These are phyloP conservation scores for Aureobasidium zeae DNA, from an alignment of 2,329 filamentous ascomycete species.

Conservation along the genomic window DNA sequence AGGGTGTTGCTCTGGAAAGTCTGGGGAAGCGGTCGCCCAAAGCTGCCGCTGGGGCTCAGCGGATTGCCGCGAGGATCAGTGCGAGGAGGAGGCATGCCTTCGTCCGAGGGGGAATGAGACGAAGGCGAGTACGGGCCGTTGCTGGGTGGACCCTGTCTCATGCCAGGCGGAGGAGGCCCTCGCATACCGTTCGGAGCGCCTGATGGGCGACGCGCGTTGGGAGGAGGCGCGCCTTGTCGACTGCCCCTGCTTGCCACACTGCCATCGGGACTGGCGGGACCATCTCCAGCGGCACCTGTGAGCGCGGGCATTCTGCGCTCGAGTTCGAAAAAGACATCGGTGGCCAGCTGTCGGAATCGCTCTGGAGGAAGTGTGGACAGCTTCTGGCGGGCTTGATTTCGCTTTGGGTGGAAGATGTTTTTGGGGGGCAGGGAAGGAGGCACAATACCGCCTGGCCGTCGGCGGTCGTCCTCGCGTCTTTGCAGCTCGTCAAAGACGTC, in stretches of 20 bases:
- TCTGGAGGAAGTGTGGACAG: conserved; percentile 79
- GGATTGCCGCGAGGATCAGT: conserved; percentile 20
- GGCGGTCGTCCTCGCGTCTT: conserved; percentile 62
- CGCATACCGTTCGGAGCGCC: conserved; percentile 23
- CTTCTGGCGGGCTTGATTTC: conserved; percentile 94
- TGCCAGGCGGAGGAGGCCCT: conserved; percentile 19
- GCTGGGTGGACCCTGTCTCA: conserved; percentile 9
- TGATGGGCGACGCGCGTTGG: conserved; percentile 32
- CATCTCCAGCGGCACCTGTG: conserved; percentile 56
- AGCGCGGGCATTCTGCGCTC: conserved; percentile 85
- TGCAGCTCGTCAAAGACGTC: conserved; percentile 95
- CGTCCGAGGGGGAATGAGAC: conserved; percentile 35
- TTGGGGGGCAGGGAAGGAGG: conserved; percentile 75
- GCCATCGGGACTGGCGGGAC: conserved; percentile 57
- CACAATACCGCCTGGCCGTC: conserved; percentile 39
- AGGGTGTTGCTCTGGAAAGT: conserved; percentile 94
- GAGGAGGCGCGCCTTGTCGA: conserved; percentile 23
- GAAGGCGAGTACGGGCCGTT: conserved; percentile 9
- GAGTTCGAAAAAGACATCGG: conserved; percentile 91
- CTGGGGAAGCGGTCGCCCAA: conserved; percentile 70
- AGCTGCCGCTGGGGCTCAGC: conserved; percentile 40
- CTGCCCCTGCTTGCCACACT: conserved; percentile 43
- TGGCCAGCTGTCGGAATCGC: conserved; percentile 83
- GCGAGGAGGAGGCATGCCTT: conserved; percentile 37
- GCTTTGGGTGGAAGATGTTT: conserved; percentile 85